A percentile compares a stretch with the other conserved stretches of the same genome.
These are phyloP conservation scores for Naegleria lovaniensis DNA, from an alignment of 208 protist species.

Conservation along the genomic window DNA sequence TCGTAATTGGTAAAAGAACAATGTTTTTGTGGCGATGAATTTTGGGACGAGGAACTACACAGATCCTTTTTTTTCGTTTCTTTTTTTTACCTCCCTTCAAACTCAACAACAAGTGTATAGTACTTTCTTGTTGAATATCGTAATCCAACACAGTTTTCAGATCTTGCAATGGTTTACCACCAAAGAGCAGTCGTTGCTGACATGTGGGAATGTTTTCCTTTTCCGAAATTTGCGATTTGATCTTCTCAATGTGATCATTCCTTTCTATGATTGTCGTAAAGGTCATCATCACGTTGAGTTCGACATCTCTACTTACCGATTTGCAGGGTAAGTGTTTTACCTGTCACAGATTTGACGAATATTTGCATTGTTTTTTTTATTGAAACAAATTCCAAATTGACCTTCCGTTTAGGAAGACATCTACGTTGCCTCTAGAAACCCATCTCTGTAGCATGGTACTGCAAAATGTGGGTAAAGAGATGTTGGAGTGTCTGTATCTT, in stretches of 20 bases:
- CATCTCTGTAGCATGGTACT: neutral
- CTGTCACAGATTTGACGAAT: too few species aligned
- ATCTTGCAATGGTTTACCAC: constrained; percentile 32
- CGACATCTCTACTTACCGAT: too few species aligned
- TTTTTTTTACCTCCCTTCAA: neutral
- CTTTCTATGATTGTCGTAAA: too few species aligned
- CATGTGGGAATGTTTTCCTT: constrained; percentile 31
- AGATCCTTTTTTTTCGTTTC: too few species aligned
- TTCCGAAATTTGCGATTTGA: constrained; percentile 23
- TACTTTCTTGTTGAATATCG: constrained; percentile 37
- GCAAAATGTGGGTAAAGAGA: neutral
- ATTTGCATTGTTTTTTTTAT: too few species aligned
- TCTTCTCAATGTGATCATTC: neutral
- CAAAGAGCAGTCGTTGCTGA: constrained; percentile 32
- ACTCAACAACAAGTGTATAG: constrained; percentile 34
- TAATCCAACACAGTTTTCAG: constrained; percentile 36
- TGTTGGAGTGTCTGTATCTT: neutral
- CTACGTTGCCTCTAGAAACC: neutral
- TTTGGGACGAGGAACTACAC: too few species aligned
- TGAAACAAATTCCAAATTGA: too few species aligned
- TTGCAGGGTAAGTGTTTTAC: too few species aligned
- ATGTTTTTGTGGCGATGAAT: too few species aligned
- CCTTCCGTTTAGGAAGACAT: too few species aligned
- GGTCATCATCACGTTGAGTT: too few species aligned
- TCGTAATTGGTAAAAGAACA: too few species aligned